phyloP scores from a whole-genome alignment of 2,329 filamentous ascomycete species.

The Aspergillus neoniger region DNA sequence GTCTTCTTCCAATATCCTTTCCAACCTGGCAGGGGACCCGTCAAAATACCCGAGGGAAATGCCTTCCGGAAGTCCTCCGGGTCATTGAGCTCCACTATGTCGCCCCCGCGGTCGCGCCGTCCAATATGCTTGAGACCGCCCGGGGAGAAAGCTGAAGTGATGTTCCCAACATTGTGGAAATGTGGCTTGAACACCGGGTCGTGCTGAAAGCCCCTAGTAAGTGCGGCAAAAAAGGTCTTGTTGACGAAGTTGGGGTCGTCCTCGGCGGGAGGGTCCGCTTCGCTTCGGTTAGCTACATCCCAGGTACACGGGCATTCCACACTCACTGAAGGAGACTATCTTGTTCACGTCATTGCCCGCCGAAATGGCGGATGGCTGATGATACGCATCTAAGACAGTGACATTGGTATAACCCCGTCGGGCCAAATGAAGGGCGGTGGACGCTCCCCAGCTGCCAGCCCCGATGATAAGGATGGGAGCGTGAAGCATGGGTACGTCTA shows the following conservation, averaged over 20 bases:
- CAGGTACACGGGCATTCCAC: constrained; percentile 12
- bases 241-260: constrained; percentile 31
- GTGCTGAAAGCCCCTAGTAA: constrained; percentile 41
- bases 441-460: constrained; percentile 55
- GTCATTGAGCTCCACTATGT: constrained; percentile 36
- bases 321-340: constrained; percentile 39
- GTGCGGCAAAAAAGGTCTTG: constrained; percentile 5
- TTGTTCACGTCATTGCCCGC: constrained; percentile 56
- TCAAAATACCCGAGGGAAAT: constrained; percentile 55
- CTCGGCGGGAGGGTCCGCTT: constrained; percentile 24
- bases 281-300: constrained; percentile 13
- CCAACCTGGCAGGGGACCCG: constrained; percentile 54
- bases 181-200: constrained; percentile 49
- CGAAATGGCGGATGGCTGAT: constrained; percentile 50
- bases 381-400: constrained; percentile 51
- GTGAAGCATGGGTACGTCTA: constrained; percentile 4
- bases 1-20: constrained; percentile 47
- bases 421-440: constrained; percentile 55
- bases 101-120: constrained; percentile 25
- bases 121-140: constrained; percentile 42
- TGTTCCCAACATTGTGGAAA: constrained; percentile 49
- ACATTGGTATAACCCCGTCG: constrained; percentile 53
- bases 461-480: constrained; percentile 48
- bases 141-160: constrained; percentile 45
- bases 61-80: constrained; percentile 52